These are phyloP conservation scores for Amanita muscaria DNA, from an alignment of 768 basidiomycete genomes.

Conservation along the genomic window DNA sequence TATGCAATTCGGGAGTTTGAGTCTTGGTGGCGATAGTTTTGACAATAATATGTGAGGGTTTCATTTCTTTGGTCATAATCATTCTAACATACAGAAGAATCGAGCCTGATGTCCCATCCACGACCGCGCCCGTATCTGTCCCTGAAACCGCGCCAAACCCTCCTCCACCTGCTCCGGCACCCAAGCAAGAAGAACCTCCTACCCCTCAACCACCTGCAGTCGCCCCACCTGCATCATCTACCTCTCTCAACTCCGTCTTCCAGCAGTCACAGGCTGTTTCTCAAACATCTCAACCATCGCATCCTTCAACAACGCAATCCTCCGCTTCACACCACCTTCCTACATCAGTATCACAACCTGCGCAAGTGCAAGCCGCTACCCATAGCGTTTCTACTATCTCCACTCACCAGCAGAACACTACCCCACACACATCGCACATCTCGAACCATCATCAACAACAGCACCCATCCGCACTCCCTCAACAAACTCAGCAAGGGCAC, in stretches of 20 bases:
- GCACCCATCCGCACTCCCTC: conserved; percentile 29
- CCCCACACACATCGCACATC: conserved; percentile 27
- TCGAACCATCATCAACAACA: conserved; percentile 29
- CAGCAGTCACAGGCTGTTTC: conserved; percentile 35
- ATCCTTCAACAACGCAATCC: conserved; percentile 19
- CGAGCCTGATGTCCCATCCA: conserved; percentile 28
- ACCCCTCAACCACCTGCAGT: conserved; percentile 31
- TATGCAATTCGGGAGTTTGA: conserved; percentile 86
- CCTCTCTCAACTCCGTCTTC: conserved; percentile 36
- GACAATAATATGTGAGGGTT: conserved; percentile 45
- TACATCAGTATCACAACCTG: conserved; percentile 32
- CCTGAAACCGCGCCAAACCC: not conserved
- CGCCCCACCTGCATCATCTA: conserved; percentile 30
- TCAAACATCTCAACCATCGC: conserved; percentile 22
- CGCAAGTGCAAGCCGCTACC: conserved; percentile 21
- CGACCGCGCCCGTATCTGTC: conserved; percentile 17
- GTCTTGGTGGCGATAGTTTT: conserved; percentile 57
- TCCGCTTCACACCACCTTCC: conserved; percentile 26
- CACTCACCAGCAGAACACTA: conserved; percentile 32
- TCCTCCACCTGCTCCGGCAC: conserved; percentile 26
- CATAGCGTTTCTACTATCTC: conserved; percentile 24
- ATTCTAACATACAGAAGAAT: conserved; percentile 16
- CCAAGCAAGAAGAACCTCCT: conserved; percentile 17
- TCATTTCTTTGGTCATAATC: not conserved
- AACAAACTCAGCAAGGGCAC: conserved; percentile 36